These are phyloP conservation scores for Colletotrichum filicis DNA, from an alignment of 2,329 filamentous ascomycete species.

Conservation along the genomic window DNA sequence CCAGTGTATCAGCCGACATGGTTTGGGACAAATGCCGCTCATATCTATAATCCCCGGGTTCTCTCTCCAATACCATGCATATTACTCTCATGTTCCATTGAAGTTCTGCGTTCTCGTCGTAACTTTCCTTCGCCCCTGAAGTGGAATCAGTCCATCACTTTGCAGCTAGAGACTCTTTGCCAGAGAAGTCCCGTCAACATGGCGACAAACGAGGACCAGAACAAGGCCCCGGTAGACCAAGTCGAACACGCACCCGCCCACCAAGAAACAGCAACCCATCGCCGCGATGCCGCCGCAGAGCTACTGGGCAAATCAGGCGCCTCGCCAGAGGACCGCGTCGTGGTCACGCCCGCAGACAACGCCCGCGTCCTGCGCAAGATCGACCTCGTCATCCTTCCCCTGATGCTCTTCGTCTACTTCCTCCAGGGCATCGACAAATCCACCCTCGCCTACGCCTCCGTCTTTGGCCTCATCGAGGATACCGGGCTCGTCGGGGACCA, in stretches of 20 bases:
- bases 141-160: not conserved
- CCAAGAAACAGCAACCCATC: slow-evolving; percentile 2
- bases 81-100: not conserved
- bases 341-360: slow-evolving; percentile 47
- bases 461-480: slow-evolving; percentile 71
- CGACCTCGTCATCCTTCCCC: slow-evolving; percentile 52
- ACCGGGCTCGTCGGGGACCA: slow-evolving; percentile 66
- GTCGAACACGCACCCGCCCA: slow-evolving; percentile 18
- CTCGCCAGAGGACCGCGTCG: slow-evolving; percentile 40
- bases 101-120: not conserved
- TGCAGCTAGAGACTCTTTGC: not conserved
- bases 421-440: slow-evolving; percentile 57
- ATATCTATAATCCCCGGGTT: slow-evolving; percentile 3
- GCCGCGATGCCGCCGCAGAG: slow-evolving; percentile 58
- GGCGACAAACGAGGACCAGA: slow-evolving; percentile 15
- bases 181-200: not conserved
- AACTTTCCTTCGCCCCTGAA: not conserved
- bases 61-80: not conserved
- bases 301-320: slow-evolving; percentile 47
- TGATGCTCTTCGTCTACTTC: slow-evolving; percentile 70
- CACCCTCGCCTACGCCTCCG: slow-evolving; percentile 61
- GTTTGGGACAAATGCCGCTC: not conserved
- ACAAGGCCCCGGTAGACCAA: slow-evolving; percentile 25
- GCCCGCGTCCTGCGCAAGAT: slow-evolving; percentile 50
- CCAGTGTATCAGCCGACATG: not conserved